Evolutionary conservation across 169 alveolate genomes (phyloP).

Genomic region (Perkinsus chesapeaki): DNA sequence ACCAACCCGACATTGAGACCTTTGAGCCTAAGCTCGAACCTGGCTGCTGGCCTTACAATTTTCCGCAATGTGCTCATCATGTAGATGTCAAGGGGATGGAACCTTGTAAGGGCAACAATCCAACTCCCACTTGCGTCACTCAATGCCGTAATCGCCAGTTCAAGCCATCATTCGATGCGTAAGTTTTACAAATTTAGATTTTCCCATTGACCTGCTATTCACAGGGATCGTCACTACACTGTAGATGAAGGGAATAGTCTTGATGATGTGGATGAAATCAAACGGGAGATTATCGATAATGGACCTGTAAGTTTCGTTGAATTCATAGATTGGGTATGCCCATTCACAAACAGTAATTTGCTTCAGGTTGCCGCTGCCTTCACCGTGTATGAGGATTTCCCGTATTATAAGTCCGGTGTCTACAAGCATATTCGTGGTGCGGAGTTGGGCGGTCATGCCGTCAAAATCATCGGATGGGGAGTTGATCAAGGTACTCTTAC

Average conservation of each 20-base stretch:
- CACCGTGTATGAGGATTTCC: constrained; percentile 62
- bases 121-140: constrained; percentile 12
- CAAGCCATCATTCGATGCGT: not conserved
- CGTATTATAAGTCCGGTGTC: constrained; percentile 62
- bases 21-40: constrained; percentile 12
- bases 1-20: constrained; percentile 14
- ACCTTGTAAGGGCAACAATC: constrained; percentile 19
- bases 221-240: not conserved
- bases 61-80: constrained; percentile 34
- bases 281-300: constrained; percentile 17
- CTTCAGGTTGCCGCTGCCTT: constrained; percentile 51
- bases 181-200: not conserved
- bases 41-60: constrained; percentile 35
- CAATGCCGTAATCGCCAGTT: not conserved
- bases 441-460: constrained; percentile 66
- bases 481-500: constrained; percentile 19
- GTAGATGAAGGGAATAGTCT: constrained; percentile 11
- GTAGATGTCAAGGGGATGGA: constrained; percentile 21
- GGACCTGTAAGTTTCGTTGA: not conserved
- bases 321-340: not conserved
- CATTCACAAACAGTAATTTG: not conserved
- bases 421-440: constrained; percentile 57
- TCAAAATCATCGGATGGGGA: constrained; percentile 74
- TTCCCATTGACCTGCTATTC: not conserved
- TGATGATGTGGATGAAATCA: constrained; percentile 13